Base-by-base conservation (phyloP, 2,329 filamentous ascomycete species). In the Aspergillus versicolor region DNA sequence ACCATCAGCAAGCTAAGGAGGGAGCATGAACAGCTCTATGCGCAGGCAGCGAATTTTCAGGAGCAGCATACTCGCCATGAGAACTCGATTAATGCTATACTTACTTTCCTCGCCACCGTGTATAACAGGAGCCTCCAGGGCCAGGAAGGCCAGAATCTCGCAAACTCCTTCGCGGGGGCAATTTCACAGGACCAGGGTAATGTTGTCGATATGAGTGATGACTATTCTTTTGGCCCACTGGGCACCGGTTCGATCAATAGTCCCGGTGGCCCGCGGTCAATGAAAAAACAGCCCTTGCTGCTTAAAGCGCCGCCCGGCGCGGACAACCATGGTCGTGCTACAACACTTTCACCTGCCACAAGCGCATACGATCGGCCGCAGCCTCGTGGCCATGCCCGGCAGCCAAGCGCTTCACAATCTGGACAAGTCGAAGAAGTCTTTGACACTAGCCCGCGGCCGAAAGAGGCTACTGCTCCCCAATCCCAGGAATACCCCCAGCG, bases 71-170 rank as follows among this genome's bases (percentile, higher is more conserved):
- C 93, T 65, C 88, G 94, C n/a, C 94, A 99, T 69, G 94, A 99
- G 71, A 96, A 93, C 71, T 97, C 93, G 0, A 97, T 99, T 75
- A 97, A 97, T 69, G 93, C 93, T n/a, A 97, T 99, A 61, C 82
- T 99, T 42, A 96, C 92, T 49, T 97, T 99, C 73, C 82, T 99
- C 19, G 94, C 93, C 45, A 97, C 95, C 12, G 93, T 99, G 42
- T 99, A 97, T 76, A 89, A 96, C 61, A 89, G 95, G 68, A 96
- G 91, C 61, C 78, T 99, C 49, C 92, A 97, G 70, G 91, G 92
- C 37, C 89, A 93, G 65, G 87, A 87, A 32, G 84, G 84, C 1
- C 86, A 90, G 68, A 93, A 90, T 59, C 84, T 97, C 42, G 87
- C 89, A 55, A 92, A 95, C 64, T 88, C 96, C 69, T 90, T 97